Conservation (phyloP, 805 yeast species). For the Nakazawaea ishiwadae region DNA sequence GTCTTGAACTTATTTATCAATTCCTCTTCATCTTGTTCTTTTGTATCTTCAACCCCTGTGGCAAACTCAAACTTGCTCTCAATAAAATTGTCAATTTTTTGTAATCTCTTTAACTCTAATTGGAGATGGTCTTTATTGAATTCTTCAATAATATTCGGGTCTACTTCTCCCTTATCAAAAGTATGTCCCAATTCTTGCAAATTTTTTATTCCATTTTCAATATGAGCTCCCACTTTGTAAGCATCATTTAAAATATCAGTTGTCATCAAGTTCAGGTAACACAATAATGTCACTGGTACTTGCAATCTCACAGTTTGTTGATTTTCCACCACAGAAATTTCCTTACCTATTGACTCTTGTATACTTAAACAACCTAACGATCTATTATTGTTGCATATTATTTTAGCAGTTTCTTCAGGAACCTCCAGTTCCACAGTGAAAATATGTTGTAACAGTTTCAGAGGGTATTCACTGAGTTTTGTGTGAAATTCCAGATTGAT, state of each 20-base stretch:
- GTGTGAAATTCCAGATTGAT: constrained; percentile 19
- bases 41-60: constrained; percentile 4
- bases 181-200: background rate
- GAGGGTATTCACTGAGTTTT: constrained; percentile 24
- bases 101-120: constrained; percentile 20
- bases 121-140: constrained; percentile 22
- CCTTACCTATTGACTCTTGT: background rate
- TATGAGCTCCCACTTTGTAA: constrained; percentile 19
- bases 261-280: constrained; percentile 4
- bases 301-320: background rate
- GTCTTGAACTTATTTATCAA: constrained; percentile 3
- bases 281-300: background rate
- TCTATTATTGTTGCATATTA: background rate
- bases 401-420: constrained; percentile 12
- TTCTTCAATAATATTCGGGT: background rate
- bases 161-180: too few relatives aligned
- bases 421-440: constrained; percentile 17
- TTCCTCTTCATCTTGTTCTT: constrained; percentile 16
- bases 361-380: background rate
- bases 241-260: background rate
- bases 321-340: background rate
- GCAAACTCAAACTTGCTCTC: constrained; percentile 15
- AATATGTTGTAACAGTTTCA: constrained; percentile 22
- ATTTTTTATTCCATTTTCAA: constrained; percentile 20
- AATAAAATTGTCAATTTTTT: constrained; percentile 18